These are phyloP conservation scores for Abrus precatorius DNA, from an alignment of 306 rosid species.

Conservation along the genomic window DNA sequence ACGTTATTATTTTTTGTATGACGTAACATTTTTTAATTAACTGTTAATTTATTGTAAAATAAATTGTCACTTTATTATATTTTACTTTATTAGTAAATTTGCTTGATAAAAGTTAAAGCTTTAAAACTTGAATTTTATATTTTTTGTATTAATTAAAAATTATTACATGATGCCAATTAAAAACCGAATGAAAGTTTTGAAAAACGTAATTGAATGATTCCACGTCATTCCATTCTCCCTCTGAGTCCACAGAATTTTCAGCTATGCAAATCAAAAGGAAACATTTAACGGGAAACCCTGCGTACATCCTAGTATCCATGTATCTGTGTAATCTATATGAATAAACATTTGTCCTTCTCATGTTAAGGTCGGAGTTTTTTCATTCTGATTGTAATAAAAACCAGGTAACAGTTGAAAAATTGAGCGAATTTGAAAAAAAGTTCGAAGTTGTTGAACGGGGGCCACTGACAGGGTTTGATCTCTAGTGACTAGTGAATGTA, in stretches of 20 bases:
- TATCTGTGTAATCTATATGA: background rate
- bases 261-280: background rate
- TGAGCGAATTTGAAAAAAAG: conserved; percentile 13
- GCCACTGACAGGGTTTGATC: background rate
- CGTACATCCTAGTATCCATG: background rate
- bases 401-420: background rate
- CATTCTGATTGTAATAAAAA: background rate
- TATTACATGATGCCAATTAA: too few species aligned
- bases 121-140: too few species aligned
- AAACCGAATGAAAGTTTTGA: too few species aligned
- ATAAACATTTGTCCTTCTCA: background rate
- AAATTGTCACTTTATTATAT: too few species aligned
- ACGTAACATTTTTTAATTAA: too few species aligned
- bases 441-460: conserved; percentile 34
- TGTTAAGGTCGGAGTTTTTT: background rate
- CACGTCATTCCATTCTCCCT: background rate
- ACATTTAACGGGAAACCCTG: background rate
- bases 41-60: too few species aligned
- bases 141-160: too few species aligned
- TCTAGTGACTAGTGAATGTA: background rate
- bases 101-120: too few species aligned
- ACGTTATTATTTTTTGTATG: too few species aligned
- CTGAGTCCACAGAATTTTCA: background rate
- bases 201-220: background rate
- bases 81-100: too few species aligned